Evolutionary conservation across 176 grass and related monocot genomes (phyloP).

Genomic region (Pontederia paniculata): DNA sequence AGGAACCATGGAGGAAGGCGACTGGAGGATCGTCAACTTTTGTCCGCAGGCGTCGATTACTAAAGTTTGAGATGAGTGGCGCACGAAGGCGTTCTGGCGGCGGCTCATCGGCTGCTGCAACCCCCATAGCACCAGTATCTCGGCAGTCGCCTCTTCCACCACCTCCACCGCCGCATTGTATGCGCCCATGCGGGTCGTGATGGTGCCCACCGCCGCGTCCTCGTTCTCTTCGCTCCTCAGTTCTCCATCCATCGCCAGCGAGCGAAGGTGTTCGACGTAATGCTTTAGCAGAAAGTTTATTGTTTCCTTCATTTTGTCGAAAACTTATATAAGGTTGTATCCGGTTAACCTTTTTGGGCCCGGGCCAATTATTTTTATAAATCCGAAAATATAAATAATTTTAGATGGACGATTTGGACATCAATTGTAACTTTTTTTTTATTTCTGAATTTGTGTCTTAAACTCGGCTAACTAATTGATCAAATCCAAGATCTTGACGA

Average conservation of each 20-base stretch:
- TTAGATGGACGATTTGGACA: no score
- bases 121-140: conserved; percentile 69
- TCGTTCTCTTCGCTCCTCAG: neutral
- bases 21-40: conserved; percentile 51
- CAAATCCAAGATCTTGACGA: no score
- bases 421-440: no score
- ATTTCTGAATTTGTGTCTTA: no score
- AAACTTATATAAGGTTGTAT: no score
- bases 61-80: conserved; percentile 36
- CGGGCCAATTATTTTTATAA: no score
- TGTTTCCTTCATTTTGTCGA: no score
- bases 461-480: no score
- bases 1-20: conserved; percentile 48
- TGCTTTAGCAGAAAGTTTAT: no score
- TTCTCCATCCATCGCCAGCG: neutral
- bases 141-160: conserved; percentile 36
- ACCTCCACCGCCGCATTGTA: conserved; percentile 23
- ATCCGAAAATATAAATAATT: no score
- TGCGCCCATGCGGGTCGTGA: conserved; percentile 26
- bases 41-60: conserved; percentile 62
- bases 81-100: conserved; percentile 63
- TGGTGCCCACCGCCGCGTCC: conserved; percentile 4
- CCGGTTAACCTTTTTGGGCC: no score
- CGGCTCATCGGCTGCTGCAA: conserved; percentile 41
- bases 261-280: no score